These are phyloP conservation scores for Fusarium verticillioides DNA, from an alignment of 2,329 filamentous ascomycete species.

Conservation along the genomic window DNA sequence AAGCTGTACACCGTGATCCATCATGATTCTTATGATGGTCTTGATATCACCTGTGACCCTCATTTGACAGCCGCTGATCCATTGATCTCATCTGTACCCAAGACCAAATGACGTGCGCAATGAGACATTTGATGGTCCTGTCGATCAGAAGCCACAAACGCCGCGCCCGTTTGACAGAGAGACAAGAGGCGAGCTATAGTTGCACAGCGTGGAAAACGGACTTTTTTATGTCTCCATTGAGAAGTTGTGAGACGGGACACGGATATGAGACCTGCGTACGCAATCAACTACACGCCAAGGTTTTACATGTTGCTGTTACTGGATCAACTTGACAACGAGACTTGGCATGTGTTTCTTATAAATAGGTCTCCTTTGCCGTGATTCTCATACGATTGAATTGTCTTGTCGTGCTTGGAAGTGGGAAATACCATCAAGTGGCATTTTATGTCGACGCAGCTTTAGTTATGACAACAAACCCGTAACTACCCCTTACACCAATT, in stretches of 20 bases:
- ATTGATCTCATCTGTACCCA: not conserved
- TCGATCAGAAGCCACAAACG: slow-evolving; percentile 19
- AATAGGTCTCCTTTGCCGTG: not conserved
- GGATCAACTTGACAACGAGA: not conserved
- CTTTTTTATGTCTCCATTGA: not conserved
- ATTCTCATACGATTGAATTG: not conserved
- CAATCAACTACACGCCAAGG: slow-evolving; percentile 9
- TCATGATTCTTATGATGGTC: not conserved
- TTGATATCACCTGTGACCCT: not conserved
- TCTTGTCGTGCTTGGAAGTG: not conserved
- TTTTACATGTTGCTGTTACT: not conserved
- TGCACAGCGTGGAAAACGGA: slow-evolving; percentile 4
- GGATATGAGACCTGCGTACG: slow-evolving; percentile 31
- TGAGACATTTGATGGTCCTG: slow-evolving; percentile 26
- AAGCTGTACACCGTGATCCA: not conserved
- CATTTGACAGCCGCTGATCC: not conserved
- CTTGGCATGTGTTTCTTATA: not conserved
- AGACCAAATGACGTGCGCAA: slow-evolving; percentile 19
- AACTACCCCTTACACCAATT: not conserved
- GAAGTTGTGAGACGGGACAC: slow-evolving; percentile 21
- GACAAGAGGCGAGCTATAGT: slow-evolving; percentile 7
- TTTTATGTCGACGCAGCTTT: not conserved
- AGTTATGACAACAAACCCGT: not conserved
- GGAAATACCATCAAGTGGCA: not conserved
- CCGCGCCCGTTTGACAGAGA: slow-evolving; percentile 17